Evolutionary conservation across 331 rosid genomes (phyloP), one percentile per base, ranked within the genome.

Genomic region (Saraca asoca): DNA sequence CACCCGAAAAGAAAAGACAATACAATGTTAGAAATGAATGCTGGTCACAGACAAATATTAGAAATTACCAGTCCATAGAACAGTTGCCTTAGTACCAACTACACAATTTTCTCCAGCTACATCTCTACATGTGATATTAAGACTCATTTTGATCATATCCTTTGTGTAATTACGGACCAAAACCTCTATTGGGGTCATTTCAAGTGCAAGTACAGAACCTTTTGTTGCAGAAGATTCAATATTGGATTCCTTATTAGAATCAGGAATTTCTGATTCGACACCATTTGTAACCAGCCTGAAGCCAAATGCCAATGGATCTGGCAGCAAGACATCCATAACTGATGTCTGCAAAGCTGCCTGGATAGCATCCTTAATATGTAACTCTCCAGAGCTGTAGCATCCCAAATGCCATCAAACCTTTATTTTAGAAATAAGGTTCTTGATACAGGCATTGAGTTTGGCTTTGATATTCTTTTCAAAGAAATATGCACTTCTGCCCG

Each of bases 331-430:
- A 63, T 90, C 97, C 99, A 90, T 94, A 73, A 86, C 80, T 50
- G 99, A 90, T 69, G 97, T 83, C 75, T 80, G 92, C 48, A 94
- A 86, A 29, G 99, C 97, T 41, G 96, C 96, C 66, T 86, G 95
- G 70, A 88, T 76, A 65, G 97, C 99, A 81, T 94, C 97, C 84
- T 80, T 86, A 74, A 88, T 88, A 73, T 94, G 90, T 61, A 90
- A 71, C 77, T 94, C 97, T 44, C 99, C 99, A 0, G 87, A 80
- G 81, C 88, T 90, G 75, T 75, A 88, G 62, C 91, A 83, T 57
- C 97, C 97, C 2, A 95, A 94, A 58, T 88, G 95, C 97, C 97
- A 94, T 66, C 81, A 77, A 53, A 90, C 92, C 78, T 90, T 90
- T 51, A 94, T 94, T 83, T 86, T 86, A 49, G 97, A 94, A 58